These are phyloP conservation scores for Mortierella sp. DNA, from an alignment of 371 early-diverging fungal genomes.

Conservation along the genomic window DNA sequence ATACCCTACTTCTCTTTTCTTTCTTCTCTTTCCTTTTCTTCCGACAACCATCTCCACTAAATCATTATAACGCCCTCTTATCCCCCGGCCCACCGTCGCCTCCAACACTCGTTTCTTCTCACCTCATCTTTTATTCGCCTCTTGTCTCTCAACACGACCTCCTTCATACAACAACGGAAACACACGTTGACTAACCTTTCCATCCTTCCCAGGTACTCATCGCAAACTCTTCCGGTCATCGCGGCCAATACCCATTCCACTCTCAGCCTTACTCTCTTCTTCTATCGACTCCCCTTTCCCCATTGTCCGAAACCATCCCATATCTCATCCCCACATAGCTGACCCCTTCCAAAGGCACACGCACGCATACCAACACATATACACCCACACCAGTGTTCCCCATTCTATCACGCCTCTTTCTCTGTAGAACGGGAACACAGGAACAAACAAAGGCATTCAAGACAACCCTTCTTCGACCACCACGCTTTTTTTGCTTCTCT, in stretches of 20 bases:
- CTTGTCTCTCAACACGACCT: not conserved
- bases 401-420: not conserved
- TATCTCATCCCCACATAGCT: not conserved
- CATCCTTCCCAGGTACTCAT: not conserved
- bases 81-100: not conserved
- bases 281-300: not conserved
- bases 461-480: not conserved
- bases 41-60: not conserved
- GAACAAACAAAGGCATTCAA: not conserved
- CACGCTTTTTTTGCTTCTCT: not conserved
- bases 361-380: not conserved
- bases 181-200: not conserved
- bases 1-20: not conserved
- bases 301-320: slow-evolving; percentile 12
- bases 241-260: not conserved
- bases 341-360: not conserved
- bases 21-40: not conserved
- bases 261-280: slow-evolving; percentile 9
- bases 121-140: not conserved
- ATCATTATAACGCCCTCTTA: not conserved
- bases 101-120: not conserved
- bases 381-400: not conserved
- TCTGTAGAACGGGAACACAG: not conserved
- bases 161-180: not conserved
- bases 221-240: not conserved